These are phyloP conservation scores for Oryza brachyantha DNA, from an alignment of 176 grass and related monocot species.

Conservation along the genomic window DNA sequence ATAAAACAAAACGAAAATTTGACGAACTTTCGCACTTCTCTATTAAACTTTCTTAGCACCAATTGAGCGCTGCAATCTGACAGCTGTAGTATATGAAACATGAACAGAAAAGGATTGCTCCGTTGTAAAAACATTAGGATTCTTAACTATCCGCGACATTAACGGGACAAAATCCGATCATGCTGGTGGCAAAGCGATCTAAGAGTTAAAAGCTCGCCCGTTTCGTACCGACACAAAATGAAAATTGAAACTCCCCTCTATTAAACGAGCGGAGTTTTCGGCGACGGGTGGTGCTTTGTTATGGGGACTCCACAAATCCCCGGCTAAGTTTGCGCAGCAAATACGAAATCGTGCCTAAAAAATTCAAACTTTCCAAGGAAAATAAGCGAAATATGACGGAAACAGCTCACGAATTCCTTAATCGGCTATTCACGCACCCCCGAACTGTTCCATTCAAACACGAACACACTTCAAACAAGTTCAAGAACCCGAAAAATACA, in stretches of 20 bases:
- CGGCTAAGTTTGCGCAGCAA: background rate
- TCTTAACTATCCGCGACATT: background rate
- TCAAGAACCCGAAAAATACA: background rate
- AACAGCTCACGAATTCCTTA: background rate
- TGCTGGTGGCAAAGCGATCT: background rate
- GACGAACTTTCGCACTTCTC: background rate
- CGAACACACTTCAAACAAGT: background rate
- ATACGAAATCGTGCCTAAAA: background rate
- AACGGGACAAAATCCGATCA: background rate
- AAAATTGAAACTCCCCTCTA: background rate
- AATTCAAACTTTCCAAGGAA: background rate
- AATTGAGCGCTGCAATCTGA: background rate
- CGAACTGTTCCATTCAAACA: constrained; percentile 22
- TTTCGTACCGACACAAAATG: background rate
- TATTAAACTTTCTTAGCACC: background rate
- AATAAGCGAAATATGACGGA: background rate
- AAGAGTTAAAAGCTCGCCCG: background rate
- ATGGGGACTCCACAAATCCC: background rate
- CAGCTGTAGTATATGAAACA: background rate
- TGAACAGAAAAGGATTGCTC: background rate
- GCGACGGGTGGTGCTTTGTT: background rate
- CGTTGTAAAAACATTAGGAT: background rate
- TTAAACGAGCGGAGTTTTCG: background rate
- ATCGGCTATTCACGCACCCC: background rate
- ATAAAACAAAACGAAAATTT: background rate